phyloP scores from a whole-genome alignment of 2,329 filamentous ascomycete genomes.

The Cladorrhinum sp. region DNA sequence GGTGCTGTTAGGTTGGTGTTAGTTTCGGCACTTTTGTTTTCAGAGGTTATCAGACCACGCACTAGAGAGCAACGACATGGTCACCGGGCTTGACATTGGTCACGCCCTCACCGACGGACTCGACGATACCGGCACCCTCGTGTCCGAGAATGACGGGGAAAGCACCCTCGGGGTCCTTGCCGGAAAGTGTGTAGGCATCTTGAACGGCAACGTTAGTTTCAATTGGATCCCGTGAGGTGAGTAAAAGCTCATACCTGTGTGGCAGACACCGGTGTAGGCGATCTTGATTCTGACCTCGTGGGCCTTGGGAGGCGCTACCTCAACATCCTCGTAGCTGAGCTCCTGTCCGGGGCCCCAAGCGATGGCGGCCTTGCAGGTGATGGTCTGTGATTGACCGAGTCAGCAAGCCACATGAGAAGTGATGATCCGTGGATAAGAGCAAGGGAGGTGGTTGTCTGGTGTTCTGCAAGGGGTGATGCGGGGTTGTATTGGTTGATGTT shows the following conservation, averaged over 20 bases:
- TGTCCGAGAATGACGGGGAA: slow-evolving; percentile 88
- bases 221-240: slow-evolving; percentile 12
- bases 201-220: neutral
- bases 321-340: slow-evolving; percentile 84
- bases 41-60: slow-evolving; percentile 35
- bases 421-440: neutral
- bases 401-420: slow-evolving; percentile 6
- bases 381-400: slow-evolving; percentile 58
- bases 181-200: slow-evolving; percentile 91
- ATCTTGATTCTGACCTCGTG: slow-evolving; percentile 97
- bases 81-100: slow-evolving; percentile 92
- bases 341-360: slow-evolving; percentile 96
- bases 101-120: slow-evolving; percentile 91
- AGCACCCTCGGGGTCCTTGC: slow-evolving; percentile 94
- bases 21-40: slow-evolving; percentile 15
- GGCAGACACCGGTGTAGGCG: slow-evolving; percentile 97
- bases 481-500: slow-evolving; percentile 5
- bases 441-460: neutral
- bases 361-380: slow-evolving; percentile 95
- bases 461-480: neutral
- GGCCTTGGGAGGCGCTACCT: slow-evolving; percentile 83
- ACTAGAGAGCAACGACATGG: slow-evolving; percentile 87
- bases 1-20: slow-evolving; percentile 56
- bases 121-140: slow-evolving; percentile 87
- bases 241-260: slow-evolving; percentile 65